Base-by-base conservation (phyloP, 495 filamentous ascomycete species). In the Penicillium longicatenatum region DNA sequence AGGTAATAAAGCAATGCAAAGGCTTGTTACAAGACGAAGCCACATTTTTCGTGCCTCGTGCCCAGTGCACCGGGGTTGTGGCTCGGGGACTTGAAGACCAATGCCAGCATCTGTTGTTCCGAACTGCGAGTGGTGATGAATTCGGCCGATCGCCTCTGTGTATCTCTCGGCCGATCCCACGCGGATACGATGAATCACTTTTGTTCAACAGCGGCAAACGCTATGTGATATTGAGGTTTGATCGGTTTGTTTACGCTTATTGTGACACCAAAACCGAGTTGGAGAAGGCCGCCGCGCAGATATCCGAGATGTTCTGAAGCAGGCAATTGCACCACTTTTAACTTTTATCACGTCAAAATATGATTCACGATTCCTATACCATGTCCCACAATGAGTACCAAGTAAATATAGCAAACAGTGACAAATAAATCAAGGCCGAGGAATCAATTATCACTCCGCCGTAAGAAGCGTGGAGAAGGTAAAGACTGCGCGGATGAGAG, bases 221-320 rank as follows among this genome's bases (percentile, higher is more conserved):
- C 30, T 72, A 62, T 58, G 59, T 65, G 4, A 51, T 70, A 30
- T 37, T 70, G 16, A 59, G 67, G 19, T 61, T 60, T 1, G 69
- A 71, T 42, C 62, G 69, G 2, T 70, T 70, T 51, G 55, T 68
- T 12, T 72, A 62, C 58, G 69, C 60, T 19, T 50, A 55, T n/a
- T 67, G 62, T 52, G 48, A 53, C n/a, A 59, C 42, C 3, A 53
- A 24, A 19, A 9, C 8, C 10, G 59, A 61, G 31, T 42, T 61
- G 42, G 53, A 54, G 29, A 33, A 46, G 21, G 52, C 52, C 2
- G 37, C 41, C 22, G 11, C 17, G 1, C 45, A 51, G 6, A 30
- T 60, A 26, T 45, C 37, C 19, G 8, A 19, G 35, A 9, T 47
- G 16, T 39, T 55, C 17, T 55, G 30, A 39, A n/a, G 14, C 14